These are phyloP conservation scores for Ananas comosus DNA, from an alignment of 176 grass and related monocot species.

Conservation along the genomic window DNA sequence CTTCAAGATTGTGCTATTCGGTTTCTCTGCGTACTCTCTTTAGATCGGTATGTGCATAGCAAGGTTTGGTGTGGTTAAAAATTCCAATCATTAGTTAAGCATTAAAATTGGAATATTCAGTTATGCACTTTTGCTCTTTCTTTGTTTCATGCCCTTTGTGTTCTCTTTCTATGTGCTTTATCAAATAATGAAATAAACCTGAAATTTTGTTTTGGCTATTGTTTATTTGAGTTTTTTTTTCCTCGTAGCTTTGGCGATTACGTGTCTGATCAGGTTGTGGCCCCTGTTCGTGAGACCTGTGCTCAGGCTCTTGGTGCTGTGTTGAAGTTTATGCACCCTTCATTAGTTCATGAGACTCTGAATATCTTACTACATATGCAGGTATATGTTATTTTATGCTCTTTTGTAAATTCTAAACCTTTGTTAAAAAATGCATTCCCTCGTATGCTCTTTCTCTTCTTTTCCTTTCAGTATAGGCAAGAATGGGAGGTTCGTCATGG, in stretches of 20 bases:
- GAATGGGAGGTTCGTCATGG: slow-evolving; percentile 99
- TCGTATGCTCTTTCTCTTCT: slow-evolving; percentile 34
- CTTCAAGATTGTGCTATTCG: slow-evolving; percentile 97
- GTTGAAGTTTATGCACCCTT: slow-evolving; percentile 94
- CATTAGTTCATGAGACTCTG: slow-evolving; percentile 79
- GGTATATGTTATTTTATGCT: slow-evolving; percentile 44
- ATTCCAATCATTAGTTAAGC: neutral
- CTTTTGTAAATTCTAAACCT: slow-evolving; percentile 1
- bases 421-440: slow-evolving; percentile 15
- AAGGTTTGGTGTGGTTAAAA: neutral
- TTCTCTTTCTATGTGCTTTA: slow-evolving; percentile 13
- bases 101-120: neutral
- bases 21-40: slow-evolving; percentile 89
- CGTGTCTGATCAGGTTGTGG: slow-evolving; percentile 99
- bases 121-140: slow-evolving; percentile 12
- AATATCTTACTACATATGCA: slow-evolving; percentile 90
- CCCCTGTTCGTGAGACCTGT: slow-evolving; percentile 94
- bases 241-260: slow-evolving; percentile 86
- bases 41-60: slow-evolving; percentile 71
- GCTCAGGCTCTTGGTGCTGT: slow-evolving; percentile 97
- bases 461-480: slow-evolving; percentile 93
- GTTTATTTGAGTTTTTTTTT: neutral
- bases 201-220: neutral
- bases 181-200: neutral
- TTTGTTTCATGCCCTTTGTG: slow-evolving; percentile 11